phyloP scores from a whole-genome alignment of 83 land plant genomes.

The Thuja plicata region DNA sequence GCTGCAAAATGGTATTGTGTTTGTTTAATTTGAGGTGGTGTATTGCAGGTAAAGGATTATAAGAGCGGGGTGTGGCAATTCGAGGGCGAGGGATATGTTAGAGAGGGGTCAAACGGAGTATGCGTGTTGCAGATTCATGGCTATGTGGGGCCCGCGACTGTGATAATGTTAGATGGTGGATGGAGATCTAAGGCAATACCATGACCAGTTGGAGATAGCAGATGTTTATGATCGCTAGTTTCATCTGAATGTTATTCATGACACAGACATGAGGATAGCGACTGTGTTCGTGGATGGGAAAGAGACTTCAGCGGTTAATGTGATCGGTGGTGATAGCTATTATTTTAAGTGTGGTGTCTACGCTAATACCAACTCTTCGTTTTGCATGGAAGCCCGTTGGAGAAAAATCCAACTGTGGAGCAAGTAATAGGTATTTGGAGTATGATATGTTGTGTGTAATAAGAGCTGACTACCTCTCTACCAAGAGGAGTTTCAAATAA shows the following conservation, averaged over 20 bases:
- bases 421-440: too few relatives aligned
- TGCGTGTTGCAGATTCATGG: slow-evolving; percentile 25
- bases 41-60: too few relatives aligned
- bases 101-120: slow-evolving; percentile 23
- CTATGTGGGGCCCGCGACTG: slow-evolving; percentile 15
- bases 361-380: slow-evolving; percentile 18
- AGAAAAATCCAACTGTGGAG: slow-evolving; percentile 9
- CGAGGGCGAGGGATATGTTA: too few relatives aligned
- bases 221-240: slow-evolving; percentile 28
- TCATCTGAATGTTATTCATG: slow-evolving; percentile 23
- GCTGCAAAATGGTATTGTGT: too few relatives aligned
- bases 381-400: slow-evolving; percentile 37
- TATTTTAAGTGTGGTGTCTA: slow-evolving; percentile 37
- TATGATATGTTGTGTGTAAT: too few relatives aligned
- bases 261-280: slow-evolving; percentile 20
- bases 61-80: too few relatives aligned
- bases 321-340: slow-evolving; percentile 20
- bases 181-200: slow-evolving; percentile 24
- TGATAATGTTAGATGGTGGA: slow-evolving; percentile 20
- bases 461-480: too few relatives aligned
- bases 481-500: too few relatives aligned
- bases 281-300: slow-evolving; percentile 7
- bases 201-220: not conserved
- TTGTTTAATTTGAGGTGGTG: too few relatives aligned
- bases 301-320: slow-evolving; percentile 18